Evolutionary conservation across 2,329 filamentous ascomycete species (phyloP).

Genomic region (Phaeosphaeria sp.): DNA sequence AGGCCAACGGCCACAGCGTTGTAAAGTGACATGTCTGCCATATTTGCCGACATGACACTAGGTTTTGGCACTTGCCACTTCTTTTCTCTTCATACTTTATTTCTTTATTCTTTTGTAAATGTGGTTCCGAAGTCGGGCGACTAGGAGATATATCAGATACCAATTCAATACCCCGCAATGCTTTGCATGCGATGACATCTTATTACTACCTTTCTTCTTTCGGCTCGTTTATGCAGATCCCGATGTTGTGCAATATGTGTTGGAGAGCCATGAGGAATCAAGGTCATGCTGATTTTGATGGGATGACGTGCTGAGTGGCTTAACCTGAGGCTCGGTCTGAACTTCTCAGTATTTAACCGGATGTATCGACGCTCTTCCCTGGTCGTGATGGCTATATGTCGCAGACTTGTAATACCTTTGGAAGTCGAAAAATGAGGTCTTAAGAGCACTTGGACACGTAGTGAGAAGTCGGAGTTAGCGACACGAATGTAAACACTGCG

Average conservation of each 20-base stretch:
- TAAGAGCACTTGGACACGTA: too few species aligned
- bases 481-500: too few species aligned
- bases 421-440: too few species aligned
- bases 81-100: not conserved
- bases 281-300: not conserved
- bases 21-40: not conserved
- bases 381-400: too few species aligned
- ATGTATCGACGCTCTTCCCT: too few species aligned
- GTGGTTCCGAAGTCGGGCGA: not conserved
- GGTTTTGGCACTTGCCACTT: conserved; percentile 2
- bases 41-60: not conserved
- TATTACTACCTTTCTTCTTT: not conserved
- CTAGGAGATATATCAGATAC: not conserved
- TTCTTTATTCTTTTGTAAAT: not conserved
- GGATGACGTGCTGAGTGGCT: not conserved
- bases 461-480: too few species aligned
- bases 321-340: too few species aligned
- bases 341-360: too few species aligned
- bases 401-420: too few species aligned
- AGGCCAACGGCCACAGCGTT: conserved; percentile 25
- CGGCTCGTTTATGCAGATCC: not conserved
- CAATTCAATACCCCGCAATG: not conserved
- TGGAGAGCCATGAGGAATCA: not conserved
- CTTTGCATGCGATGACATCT: not conserved
- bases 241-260: not conserved